Evolutionary conservation across 441 rosid species (phyloP).

Genomic region (Aquilaria agallochum): DNA sequence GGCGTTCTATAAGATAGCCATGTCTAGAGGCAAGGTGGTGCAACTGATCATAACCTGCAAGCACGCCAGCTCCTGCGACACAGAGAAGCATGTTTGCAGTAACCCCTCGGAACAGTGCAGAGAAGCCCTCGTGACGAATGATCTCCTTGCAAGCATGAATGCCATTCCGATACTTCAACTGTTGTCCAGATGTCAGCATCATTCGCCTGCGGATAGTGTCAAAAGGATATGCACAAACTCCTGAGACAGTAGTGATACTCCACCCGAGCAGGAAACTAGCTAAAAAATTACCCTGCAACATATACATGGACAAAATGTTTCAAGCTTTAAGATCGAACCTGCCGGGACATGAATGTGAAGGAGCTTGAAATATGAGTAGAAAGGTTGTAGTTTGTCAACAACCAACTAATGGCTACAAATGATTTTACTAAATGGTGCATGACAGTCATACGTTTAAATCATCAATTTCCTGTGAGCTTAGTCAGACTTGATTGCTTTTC

Average conservation of each 20-base stretch:
- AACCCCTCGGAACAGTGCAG: conserved; percentile 75
- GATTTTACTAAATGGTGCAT: not conserved
- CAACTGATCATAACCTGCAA: conserved; percentile 91
- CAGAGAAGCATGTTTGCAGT: conserved; percentile 96
- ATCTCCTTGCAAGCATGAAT: conserved; percentile 70
- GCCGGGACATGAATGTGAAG: not conserved
- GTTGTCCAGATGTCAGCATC: conserved; percentile 94
- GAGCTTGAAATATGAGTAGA: not conserved
- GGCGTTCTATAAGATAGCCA: conserved; percentile 30
- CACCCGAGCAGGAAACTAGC: conserved; percentile 91
- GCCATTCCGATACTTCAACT: conserved; percentile 53
- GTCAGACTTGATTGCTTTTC: too few relatives aligned
- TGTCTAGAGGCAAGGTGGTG: conserved; percentile 49
- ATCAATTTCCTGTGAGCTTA: too few relatives aligned
- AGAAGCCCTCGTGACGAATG: conserved; percentile 55
- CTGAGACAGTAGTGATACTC: conserved; percentile 84
- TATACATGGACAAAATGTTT: not conserved
- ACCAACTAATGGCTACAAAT: not conserved
- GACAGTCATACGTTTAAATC: too few relatives aligned
- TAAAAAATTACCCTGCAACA: conserved; percentile 75
- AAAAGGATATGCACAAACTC: conserved; percentile 88
- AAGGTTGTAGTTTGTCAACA: not conserved
- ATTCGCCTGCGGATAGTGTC: conserved; percentile 87
- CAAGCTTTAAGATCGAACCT: not conserved
- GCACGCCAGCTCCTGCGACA: conserved; percentile 93